Conservation (phyloP, 2,329 filamentous ascomycete genomes). For the Juglanconis oblonga region DNA sequence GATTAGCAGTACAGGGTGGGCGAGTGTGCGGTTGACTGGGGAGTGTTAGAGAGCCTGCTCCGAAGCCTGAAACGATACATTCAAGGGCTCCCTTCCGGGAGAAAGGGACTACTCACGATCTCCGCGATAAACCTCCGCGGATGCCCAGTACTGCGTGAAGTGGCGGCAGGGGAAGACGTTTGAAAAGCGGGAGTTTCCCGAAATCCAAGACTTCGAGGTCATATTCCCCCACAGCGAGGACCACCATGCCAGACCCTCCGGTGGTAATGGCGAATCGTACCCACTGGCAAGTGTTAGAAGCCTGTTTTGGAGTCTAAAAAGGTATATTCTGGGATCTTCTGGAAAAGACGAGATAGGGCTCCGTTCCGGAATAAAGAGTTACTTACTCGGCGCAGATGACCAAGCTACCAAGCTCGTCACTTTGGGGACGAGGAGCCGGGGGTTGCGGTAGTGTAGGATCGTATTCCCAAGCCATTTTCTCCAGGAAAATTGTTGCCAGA, state of each 20-base stretch:
- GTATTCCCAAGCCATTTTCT: conserved; percentile 37
- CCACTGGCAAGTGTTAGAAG: not conserved
- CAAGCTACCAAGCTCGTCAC: conserved; percentile 37
- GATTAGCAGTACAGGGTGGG: conserved; percentile 43
- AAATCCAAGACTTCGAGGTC: conserved; percentile 42
- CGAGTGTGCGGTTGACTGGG: conserved; percentile 38
- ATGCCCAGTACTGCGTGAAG: conserved; percentile 42
- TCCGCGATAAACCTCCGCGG: conserved; percentile 46
- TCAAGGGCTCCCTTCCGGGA: not conserved
- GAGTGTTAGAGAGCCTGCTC: not conserved
- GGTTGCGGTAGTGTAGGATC: conserved; percentile 34
- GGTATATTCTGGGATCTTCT: not conserved
- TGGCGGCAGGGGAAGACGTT: conserved; percentile 44
- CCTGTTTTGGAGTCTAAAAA: not conserved
- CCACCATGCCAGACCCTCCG: conserved; percentile 35
- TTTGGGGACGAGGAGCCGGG: conserved; percentile 27
- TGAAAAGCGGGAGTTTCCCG: conserved; percentile 44
- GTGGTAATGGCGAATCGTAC: not conserved
- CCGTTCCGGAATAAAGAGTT: not conserved
- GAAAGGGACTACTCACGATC: conserved; percentile 20
- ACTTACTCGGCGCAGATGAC: conserved; percentile 43
- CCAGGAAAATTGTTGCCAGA: conserved; percentile 36
- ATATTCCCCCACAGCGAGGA: conserved; percentile 44
- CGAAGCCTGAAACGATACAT: not conserved
- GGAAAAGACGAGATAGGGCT: no score